phyloP scores from a whole-genome alignment of 768 basidiomycete genomes.

The Leccinellum luteum region DNA sequence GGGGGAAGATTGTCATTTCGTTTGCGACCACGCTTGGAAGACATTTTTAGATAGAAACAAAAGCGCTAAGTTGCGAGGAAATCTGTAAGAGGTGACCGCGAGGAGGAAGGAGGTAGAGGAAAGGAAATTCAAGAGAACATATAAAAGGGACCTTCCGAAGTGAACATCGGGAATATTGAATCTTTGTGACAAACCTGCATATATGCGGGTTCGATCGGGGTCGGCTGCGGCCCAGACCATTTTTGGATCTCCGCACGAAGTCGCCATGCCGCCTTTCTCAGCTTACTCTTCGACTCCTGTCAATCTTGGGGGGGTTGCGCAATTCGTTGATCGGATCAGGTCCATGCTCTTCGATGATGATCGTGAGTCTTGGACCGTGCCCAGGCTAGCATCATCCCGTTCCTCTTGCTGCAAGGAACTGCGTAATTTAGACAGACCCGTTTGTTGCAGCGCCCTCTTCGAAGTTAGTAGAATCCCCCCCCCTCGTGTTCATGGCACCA shows the following conservation, averaged over 20 bases:
- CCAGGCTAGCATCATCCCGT: not conserved
- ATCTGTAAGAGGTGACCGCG: constrained; percentile 28
- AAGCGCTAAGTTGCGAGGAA: constrained; percentile 8
- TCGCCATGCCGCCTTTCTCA: constrained; percentile 25
- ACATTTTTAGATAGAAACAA: constrained; percentile 46
- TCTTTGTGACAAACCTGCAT: constrained; percentile 36
- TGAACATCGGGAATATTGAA: constrained; percentile 31
- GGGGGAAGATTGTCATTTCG: constrained; percentile 63
- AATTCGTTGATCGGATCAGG: not conserved
- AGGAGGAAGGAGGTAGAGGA: constrained; percentile 31
- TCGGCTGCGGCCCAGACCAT: constrained; percentile 37
- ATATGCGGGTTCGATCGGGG: constrained; percentile 38
- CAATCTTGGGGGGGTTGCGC: constrained; percentile 13
- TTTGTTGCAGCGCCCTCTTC: constrained; percentile 7
- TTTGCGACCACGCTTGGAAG: constrained; percentile 85
- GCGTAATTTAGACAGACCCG: not conserved
- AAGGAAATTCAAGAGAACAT: constrained; percentile 37
- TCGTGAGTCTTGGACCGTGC: not conserved
- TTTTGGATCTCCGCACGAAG: constrained; percentile 35
- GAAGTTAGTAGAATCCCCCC: constrained; percentile 7
- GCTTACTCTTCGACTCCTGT: constrained; percentile 15
- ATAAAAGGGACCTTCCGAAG: constrained; percentile 37
- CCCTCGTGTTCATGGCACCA: constrained; percentile 29
- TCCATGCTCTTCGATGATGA: not conserved
- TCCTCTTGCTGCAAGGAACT: not conserved